Conservation (phyloP, 2,329 filamentous ascomycete genomes). For the Diaporthe caulivora region DNA sequence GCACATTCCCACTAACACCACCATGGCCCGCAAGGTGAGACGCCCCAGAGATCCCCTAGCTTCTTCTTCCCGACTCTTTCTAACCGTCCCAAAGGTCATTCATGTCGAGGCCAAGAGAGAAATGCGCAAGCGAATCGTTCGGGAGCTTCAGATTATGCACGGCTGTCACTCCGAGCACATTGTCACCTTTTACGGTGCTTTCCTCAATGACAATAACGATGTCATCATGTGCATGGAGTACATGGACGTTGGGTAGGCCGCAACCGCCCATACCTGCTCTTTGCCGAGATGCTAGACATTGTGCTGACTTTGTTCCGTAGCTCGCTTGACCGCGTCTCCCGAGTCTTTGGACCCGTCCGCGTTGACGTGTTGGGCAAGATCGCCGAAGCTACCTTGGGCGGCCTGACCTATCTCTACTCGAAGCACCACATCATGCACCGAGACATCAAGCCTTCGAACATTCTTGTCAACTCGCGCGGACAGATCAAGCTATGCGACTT, state of each 20-base stretch:
- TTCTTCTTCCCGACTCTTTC: conserved; percentile 26
- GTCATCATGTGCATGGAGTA: conserved; percentile 99
- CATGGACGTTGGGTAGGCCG: conserved; percentile 93
- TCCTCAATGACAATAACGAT: conserved; percentile 95
- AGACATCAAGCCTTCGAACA: conserved; percentile 98
- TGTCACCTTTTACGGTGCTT: conserved; percentile 97
- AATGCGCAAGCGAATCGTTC: conserved; percentile 95
- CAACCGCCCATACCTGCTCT: neutral
- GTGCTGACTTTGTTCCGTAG: conserved; percentile 52
- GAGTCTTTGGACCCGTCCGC: conserved; percentile 92
- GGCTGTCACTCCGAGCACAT: conserved; percentile 98
- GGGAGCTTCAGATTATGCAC: conserved; percentile 98
- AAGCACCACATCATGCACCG: conserved; percentile 99
- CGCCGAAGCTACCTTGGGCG: conserved; percentile 92
- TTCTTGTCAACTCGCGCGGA: conserved; percentile 93
- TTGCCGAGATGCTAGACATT: neutral
- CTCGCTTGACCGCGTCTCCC: conserved; percentile 92
- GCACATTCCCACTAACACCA: conserved; percentile 92
- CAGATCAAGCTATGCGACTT: conserved; percentile 99
- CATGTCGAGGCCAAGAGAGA: conserved; percentile 98
- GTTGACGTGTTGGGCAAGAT: conserved; percentile 98
- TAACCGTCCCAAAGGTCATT: conserved; percentile 77
- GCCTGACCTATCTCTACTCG: conserved; percentile 93
- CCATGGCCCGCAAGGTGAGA: conserved; percentile 95
- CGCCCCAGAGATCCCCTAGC: neutral